Evolutionary conservation across 129 eudicot species (phyloP), one percentile per base, ranked within the genome.

Genomic region (Ambrosia trifida): DNA sequence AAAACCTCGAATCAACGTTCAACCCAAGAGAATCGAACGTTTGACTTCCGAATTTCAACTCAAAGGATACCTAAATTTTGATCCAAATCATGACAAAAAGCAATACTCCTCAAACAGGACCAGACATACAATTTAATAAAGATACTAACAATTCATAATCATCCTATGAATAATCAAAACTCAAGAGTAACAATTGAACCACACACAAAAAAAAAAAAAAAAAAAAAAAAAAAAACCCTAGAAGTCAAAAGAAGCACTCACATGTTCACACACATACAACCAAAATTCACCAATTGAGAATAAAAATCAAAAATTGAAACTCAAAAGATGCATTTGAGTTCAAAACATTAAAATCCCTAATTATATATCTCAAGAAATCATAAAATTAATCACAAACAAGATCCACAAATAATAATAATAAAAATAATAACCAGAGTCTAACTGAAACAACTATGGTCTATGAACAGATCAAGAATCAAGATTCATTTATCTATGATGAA

Each of bases 181-280:
- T 60, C 28, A 33, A 5, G 33, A 33, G 10, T 11, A 10, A 60
- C 6, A 30, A 60, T 30, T 11, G 10, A 11, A 18, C 64, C 31
- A 51, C 5, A 68, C 45, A 13, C 20, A 46, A 3, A 20, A 66
- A 24, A 33, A 19, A 45, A 11, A 50, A 38, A 38, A 38, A 38
- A 38, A 38, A 38, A 32, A 38, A 38, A 38, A 38, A 40, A 36
- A 36, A 8, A 36, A 36, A 36, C 0, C 44, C 10, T 7, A 49
- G 60, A 32, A 51, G 60, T 69, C 63, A 51, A 69, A 68, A 52
- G 63, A 51, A 50, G 63, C 47, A 63, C 13, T 16, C 31, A 17
- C 28, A 62, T 16, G 47, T 14, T 62, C 30, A 62, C 68, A 62
- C 19, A 64, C 9, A 64, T 33, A 16, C 28, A 40, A 24, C 28